These are phyloP conservation scores for Cenococcum geophilum DNA, from an alignment of 495 filamentous ascomycete genomes.

Conservation along the genomic window DNA sequence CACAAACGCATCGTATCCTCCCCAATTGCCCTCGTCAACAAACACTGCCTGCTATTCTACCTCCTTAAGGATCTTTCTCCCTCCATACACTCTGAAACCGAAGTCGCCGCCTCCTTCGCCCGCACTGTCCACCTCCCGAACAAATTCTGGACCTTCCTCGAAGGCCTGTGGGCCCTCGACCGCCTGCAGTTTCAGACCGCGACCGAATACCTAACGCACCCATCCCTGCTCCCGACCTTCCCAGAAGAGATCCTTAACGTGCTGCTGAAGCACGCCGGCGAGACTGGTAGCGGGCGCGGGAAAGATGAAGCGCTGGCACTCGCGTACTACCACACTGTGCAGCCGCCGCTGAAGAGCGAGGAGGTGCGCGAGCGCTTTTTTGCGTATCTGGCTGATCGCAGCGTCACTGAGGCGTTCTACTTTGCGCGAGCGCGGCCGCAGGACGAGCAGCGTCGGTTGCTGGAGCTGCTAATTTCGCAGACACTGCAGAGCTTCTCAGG, in stretches of 20 bases:
- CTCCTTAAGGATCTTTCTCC: slow-evolving; percentile 60
- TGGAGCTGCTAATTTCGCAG: slow-evolving; percentile 60
- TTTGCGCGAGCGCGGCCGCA: slow-evolving; percentile 63
- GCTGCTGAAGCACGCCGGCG: slow-evolving; percentile 46
- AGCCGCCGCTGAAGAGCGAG: slow-evolving; percentile 55
- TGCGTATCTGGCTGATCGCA: slow-evolving; percentile 58
- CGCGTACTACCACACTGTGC: slow-evolving; percentile 68
- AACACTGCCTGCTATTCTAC: slow-evolving; percentile 75
- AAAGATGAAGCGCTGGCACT: slow-evolving; percentile 60
- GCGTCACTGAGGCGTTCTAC: slow-evolving; percentile 64
- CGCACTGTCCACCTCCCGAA: slow-evolving; percentile 53
- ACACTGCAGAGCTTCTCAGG: slow-evolving; percentile 48
- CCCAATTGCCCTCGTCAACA: slow-evolving; percentile 59
- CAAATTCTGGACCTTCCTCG: slow-evolving; percentile 69
- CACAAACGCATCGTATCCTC: slow-evolving; percentile 57
- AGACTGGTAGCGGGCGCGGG: neutral
- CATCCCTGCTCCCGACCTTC: slow-evolving; percentile 70
- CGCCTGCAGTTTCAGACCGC: slow-evolving; percentile 62
- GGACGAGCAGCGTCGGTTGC: slow-evolving; percentile 51
- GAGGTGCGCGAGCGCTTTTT: slow-evolving; percentile 59
- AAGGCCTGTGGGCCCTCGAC: slow-evolving; percentile 77
- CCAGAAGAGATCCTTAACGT: slow-evolving; percentile 69
- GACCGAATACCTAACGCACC: slow-evolving; percentile 65
- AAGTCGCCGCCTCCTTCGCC: slow-evolving; percentile 48
- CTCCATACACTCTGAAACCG: slow-evolving; percentile 43